Percentiles rank a stretch among this genome's conserved stretches.
Conservation (phyloP, 768 basidiomycete species). For the Hericium erinaceus region DNA sequence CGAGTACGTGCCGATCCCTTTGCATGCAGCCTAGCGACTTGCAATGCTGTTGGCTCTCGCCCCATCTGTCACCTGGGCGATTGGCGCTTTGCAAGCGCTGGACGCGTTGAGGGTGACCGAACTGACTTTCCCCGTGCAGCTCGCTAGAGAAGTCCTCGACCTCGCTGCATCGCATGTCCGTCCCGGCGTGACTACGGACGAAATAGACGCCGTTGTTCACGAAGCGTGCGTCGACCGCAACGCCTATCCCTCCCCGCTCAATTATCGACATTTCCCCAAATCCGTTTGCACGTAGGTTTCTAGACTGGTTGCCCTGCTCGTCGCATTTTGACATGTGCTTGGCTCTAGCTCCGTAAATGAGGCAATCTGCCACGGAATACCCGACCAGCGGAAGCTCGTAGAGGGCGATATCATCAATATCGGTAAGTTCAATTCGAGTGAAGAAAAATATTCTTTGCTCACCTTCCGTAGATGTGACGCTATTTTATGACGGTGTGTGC, state of each 20-base stretch:
- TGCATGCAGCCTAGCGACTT: not conserved
- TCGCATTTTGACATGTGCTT: not conserved
- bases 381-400: conserved; percentile 70
- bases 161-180: conserved; percentile 75
- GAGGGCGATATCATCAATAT: conserved; percentile 98
- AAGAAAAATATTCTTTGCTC: conserved; percentile 2
- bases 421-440: conserved; percentile 32
- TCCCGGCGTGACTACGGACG: conserved; percentile 94
- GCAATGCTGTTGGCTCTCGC: not conserved
- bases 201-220: conserved; percentile 90
- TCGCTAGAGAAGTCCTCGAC: conserved; percentile 89
- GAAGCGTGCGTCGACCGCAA: conserved; percentile 83
- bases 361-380: conserved; percentile 95
- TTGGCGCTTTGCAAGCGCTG: too few species aligned
- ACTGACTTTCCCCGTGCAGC: conserved; percentile 32
- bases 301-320: conserved; percentile 1
- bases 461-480: conserved; percentile 51
- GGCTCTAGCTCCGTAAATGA: conserved; percentile 77
- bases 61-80: too few species aligned
- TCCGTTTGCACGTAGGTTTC: conserved; percentile 86
- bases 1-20: conserved; percentile 36
- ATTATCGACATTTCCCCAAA: conserved; percentile 88
- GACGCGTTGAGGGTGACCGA: too few species aligned
- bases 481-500: conserved; percentile 64
- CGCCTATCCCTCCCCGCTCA: conserved; percentile 89